Evolutionary conservation across 495 filamentous ascomycete species (phyloP), one percentile per base, ranked within the genome.

Genomic region (Lophiostoma macrostomum): DNA sequence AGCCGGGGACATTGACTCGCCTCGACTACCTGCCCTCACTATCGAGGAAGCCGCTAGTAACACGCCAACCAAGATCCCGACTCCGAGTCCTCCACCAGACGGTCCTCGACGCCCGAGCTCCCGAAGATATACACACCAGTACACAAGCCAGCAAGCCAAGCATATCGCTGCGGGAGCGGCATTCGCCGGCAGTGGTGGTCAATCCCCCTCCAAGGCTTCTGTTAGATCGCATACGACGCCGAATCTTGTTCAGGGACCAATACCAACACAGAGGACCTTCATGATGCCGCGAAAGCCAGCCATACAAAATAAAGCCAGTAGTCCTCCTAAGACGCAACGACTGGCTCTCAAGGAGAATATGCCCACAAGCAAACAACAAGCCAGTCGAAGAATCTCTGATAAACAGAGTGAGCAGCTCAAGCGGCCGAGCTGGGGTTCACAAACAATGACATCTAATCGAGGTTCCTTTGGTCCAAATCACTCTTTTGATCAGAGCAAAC

Each of bases 151-250:
- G 16, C 46, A 51, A 29, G 38, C 28, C 11, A 59, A 59, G 16
- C 35, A 40, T 28, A 50, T 59, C n/a, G 56, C 40, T 7, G 56
- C 56, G 20, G 49, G 56, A 7, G 28, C 13, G 28, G 56, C 35
- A 16, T 59, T 59, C 23, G 56, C 56, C 10, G 35, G 34, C n/a
- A 8, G 34, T 30, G n/a, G 31, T 8, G 1, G 25, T n/a, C 16
- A 13, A 5, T 40, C 55, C 5, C 47, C 56, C 5, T 43, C 56
- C 0, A 60, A 53, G 19, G 6, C 22, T 4, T 48, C 56, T 13
- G 56, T 54, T 25, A 34, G 56, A 27, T 54, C 56, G 36, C 35
- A 60, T 19, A 60, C 56, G n/a, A 60, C 56, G 11, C 50, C 56
- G 8, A 60, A 60, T 34, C 50, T 60, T 3, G 18, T 22, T 20